phyloP scores from a whole-genome alignment of 176 grass and related monocot genomes.

The Poa annua region DNA sequence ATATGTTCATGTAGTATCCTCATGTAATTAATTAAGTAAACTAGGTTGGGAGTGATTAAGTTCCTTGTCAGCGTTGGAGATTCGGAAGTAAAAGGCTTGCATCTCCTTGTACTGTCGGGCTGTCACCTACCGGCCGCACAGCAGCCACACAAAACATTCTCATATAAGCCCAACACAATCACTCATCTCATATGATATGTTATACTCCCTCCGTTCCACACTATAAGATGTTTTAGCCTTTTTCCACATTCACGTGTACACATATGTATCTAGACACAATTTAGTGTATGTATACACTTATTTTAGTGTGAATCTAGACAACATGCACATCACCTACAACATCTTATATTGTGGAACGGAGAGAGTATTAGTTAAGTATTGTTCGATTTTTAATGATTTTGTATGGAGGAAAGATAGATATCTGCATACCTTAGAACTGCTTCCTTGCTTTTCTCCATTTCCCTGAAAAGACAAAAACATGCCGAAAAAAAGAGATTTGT shows the following conservation, averaged over 20 bases:
- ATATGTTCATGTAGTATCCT: neutral
- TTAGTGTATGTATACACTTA: no score
- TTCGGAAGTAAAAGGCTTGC: neutral
- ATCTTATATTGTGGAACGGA: no score
- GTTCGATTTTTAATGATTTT: neutral
- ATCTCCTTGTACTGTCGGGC: neutral
- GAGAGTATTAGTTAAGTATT: neutral
- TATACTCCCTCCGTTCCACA: no score
- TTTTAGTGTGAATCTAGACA: no score
- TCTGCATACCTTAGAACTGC: neutral
- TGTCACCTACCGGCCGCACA: neutral
- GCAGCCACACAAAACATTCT: neutral
- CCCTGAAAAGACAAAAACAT: neutral
- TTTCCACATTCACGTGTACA: no score
- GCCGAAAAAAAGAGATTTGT: neutral
- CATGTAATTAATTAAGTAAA: neutral
- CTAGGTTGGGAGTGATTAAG: neutral
- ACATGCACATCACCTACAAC: no score
- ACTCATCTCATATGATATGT: neutral
- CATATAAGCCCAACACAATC: neutral
- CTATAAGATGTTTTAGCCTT: no score
- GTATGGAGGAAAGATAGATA: neutral
- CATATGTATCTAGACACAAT: no score
- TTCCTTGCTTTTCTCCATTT: neutral
- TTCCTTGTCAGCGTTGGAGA: neutral